Evolutionary conservation across 176 grass and related monocot species (phyloP).

Genomic region (Puccinellia tenuiflora): DNA sequence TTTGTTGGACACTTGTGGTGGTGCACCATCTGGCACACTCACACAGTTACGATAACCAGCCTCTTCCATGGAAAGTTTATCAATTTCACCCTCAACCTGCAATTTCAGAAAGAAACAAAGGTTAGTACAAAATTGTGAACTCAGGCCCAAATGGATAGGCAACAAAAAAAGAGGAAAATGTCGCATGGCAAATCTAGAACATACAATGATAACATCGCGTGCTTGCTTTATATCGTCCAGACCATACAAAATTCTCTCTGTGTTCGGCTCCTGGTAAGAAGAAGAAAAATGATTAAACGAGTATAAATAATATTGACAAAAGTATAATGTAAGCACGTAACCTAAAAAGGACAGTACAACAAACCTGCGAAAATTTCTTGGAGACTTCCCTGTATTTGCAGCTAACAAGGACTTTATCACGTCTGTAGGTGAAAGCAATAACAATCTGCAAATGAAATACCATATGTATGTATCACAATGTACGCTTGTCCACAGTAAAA

Average conservation of each 20-base stretch:
- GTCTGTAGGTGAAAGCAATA: slow-evolving; percentile 86
- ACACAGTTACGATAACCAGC: slow-evolving; percentile 85
- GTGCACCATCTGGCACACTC: slow-evolving; percentile 83
- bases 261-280: slow-evolving; percentile 57
- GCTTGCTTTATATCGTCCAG: slow-evolving; percentile 77
- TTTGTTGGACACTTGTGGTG: slow-evolving; percentile 40
- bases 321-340: slow-evolving; percentile 10
- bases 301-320: background rate
- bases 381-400: slow-evolving; percentile 80
- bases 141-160: background rate
- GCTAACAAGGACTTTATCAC: slow-evolving; percentile 58
- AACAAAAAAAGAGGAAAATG: background rate
- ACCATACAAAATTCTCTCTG: slow-evolving; percentile 91
- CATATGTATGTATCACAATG: slow-evolving; percentile 1
- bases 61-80: slow-evolving; percentile 98
- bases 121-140: slow-evolving; percentile 10
- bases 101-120: background rate
- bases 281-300: background rate
- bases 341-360: background rate
- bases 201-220: slow-evolving; percentile 94
- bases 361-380: slow-evolving; percentile 88
- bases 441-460: slow-evolving; percentile 49
- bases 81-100: slow-evolving; percentile 94
- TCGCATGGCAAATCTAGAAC: background rate
- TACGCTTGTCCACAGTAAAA: slow-evolving; percentile 2